A percentile compares a stretch with the other conserved stretches of the same genome.
phyloP scores from a whole-genome alignment of 257 asterid genomes.

The Plantago ovata region DNA sequence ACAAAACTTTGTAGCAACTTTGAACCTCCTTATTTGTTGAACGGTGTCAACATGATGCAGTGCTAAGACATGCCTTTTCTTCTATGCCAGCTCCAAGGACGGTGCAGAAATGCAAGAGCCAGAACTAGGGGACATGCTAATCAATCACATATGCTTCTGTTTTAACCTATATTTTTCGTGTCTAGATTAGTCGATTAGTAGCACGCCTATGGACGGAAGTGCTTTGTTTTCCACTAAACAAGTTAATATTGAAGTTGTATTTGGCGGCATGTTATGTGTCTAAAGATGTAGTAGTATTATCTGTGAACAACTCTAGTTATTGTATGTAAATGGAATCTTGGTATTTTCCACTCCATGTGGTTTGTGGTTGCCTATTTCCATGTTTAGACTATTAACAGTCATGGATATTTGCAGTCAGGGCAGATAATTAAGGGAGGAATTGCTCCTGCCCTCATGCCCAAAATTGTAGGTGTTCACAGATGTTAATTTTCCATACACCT shows the following conservation, averaged over 20 bases:
- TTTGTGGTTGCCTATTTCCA: too few species aligned
- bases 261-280: conserved; percentile 29
- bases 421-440: too few species aligned
- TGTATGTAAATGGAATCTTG: conserved; percentile 29
- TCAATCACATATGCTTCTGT: too few species aligned
- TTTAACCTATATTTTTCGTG: conserved; percentile 1
- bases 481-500: too few species aligned
- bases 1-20: neutral
- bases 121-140: conserved; percentile 19
- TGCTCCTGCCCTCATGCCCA: too few species aligned
- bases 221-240: conserved; percentile 18
- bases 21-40: neutral
- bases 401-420: too few species aligned
- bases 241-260: conserved; percentile 21
- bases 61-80: neutral
- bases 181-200: conserved; percentile 17
- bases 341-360: neutral
- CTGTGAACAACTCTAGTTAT: conserved; percentile 9
- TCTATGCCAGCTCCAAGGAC: conserved; percentile 70
- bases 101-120: conserved; percentile 64
- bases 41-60: neutral
- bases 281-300: conserved; percentile 12
- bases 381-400: too few species aligned
- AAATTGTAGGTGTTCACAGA: too few species aligned
- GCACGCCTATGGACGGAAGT: conserved; percentile 17